Conservation (phyloP, 306 rosid species). For the Malus orientalis region DNA sequence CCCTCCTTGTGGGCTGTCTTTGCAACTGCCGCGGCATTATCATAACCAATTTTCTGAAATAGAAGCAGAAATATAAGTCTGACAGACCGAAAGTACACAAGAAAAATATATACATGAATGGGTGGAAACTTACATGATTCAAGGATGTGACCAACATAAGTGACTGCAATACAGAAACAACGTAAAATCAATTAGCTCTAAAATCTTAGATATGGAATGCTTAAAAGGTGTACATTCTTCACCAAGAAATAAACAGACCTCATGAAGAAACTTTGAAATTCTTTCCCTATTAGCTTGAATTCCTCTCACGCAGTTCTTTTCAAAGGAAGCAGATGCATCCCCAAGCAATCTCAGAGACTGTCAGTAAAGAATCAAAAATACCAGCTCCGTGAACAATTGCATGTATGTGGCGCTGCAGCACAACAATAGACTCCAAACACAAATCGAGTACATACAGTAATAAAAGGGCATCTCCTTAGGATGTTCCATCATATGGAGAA, state of each 20-base stretch:
- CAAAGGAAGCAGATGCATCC: slow-evolving; percentile 91
- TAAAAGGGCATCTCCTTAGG: not conserved
- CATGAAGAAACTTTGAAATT: slow-evolving; percentile 82
- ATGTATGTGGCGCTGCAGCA: not conserved
- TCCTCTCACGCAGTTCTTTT: slow-evolving; percentile 94
- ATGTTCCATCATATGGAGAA: not conserved
- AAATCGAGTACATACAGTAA: slow-evolving; percentile 1
- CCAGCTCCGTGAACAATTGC: not conserved
- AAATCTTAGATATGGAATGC: slow-evolving; percentile 9
- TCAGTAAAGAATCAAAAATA: slow-evolving; percentile 13
- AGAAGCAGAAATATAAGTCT: slow-evolving; percentile 5
- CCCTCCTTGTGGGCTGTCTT: slow-evolving; percentile 98
- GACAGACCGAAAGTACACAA: not conserved
- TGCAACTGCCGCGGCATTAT: slow-evolving; percentile 96
- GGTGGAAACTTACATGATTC: slow-evolving; percentile 71
- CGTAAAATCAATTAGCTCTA: slow-evolving; percentile 24
- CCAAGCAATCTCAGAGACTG: slow-evolving; percentile 93
- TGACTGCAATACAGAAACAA: slow-evolving; percentile 54
- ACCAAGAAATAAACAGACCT: slow-evolving; percentile 45
- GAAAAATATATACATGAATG: not conserved
- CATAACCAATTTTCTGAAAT: slow-evolving; percentile 95
- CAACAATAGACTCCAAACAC: slow-evolving; percentile 1
- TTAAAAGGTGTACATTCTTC: not conserved
- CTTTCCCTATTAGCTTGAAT: slow-evolving; percentile 91
- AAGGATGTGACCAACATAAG: slow-evolving; percentile 92